Base-by-base conservation (phyloP, 2,329 filamentous ascomycete species). In the Zopfia rhizophila region DNA sequence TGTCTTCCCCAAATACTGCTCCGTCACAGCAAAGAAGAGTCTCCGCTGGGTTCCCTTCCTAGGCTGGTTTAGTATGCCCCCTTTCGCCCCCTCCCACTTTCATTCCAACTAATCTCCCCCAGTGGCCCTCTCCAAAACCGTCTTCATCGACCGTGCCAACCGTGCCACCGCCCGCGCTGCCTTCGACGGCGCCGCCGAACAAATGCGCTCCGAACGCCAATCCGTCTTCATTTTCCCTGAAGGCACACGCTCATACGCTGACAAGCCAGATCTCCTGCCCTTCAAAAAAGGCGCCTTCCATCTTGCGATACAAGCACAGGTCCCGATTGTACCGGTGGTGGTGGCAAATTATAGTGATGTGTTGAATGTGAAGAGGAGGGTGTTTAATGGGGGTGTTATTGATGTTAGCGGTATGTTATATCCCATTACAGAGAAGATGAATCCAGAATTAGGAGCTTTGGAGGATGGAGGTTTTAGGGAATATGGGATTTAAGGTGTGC, bases 251-350 rank as follows among this genome's bases (percentile, higher is more conserved):
- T 95, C 90, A 70, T 96, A 97, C 75, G 82, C 89, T 45, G 84
- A 88, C 61, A 86, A 92, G 42, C 89, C 94, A 2, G 83, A 82
- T 48, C 76, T 99, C 62, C 78, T 97, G 42, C 90, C 91, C n/a
- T 99, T 97, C 81, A 99, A 99, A 78, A 99, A 99, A 79, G 94
- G 94, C 48, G 94, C 93, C 33, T 99, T 99, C 75, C 93, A 99
- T 72, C 82, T 99, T 23, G 94, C 94, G 32, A 84, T 99, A 14
- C 90, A 97, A 78, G 93, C 93, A 2, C 89, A 91, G 56, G 94
- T 97, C 5, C 92, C 92, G 18, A 90, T 99, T 61, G 87, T 99
- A 3, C 94, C 94, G 0, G 82, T 95, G 24, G 78, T 79, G 2
- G 70, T 73, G n/a, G 78, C 75, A 14, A 80, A 80, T 57, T 81